Base-by-base conservation (phyloP, 805 yeast genomes). In the Candida awuae region DNA sequence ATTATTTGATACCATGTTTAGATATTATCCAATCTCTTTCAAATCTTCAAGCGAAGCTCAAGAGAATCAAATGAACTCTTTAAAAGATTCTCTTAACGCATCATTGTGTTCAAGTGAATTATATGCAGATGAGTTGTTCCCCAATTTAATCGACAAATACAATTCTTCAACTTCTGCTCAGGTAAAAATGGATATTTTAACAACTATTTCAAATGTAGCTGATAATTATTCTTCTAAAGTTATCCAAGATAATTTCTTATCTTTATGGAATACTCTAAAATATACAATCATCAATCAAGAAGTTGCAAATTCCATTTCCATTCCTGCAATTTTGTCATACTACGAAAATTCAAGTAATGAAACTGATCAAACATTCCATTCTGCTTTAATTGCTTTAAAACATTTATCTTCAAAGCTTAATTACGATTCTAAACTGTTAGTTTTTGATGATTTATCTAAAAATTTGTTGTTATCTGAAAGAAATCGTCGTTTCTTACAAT, bases 1-100 rank as follows among this genome's bases (percentile, higher is more conserved):
- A 8, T 57, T 92, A 43, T 94, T 88, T 55, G 98, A 92, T 55
- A 75, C 83, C 26, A 68, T 85, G 29, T 94, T 90, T 56, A 92
- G 98, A 59, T 92, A 92, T 62, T 92, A 90, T 64, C 99, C 99
- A 10, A 88, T 92, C 31, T 83, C 96, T 1, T 92, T 94, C 62
- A 79, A 78, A 42, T 95, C 97, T 1, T 95, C 97, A 4, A 84
- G 84, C 56, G 95, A 90, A 51, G 88, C 92, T 0, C 86, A 87
- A 56, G 76, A 79, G 45, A 83, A 86, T 47, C 76, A 95, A 0
- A 75, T 86, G 1, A 73, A 69, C 1, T 83, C 86, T 38, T 66
- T 94, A 48, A 85, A 84, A 53, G 32, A 51, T 9, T 68, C 73
- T 6, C 64, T 92, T 39, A 68, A 88, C 48, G 49, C 52, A 1